Evolutionary conservation across 2,329 filamentous ascomycete species (phyloP), one percentile per base, ranked within the genome.

Genomic region (Phoma herbarum): DNA sequence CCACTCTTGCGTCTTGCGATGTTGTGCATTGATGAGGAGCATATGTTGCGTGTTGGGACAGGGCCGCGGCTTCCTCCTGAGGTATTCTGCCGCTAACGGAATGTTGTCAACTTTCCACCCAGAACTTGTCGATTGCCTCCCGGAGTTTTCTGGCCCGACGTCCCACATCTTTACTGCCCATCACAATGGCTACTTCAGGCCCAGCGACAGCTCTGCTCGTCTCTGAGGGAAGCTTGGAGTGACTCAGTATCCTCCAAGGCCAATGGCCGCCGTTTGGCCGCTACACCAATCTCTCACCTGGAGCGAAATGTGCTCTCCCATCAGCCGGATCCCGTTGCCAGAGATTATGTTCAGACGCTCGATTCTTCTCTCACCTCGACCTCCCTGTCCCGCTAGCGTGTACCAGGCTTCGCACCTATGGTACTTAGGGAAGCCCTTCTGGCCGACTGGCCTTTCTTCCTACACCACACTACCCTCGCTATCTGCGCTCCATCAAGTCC

Each of bases 381-480:
- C 1, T 16, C 5, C n/a, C 37, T 25, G 16, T n/a, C 12, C 1
- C 12, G 26, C 48, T 51, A 51, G 37, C 9, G 22, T 18, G 14
- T 2, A 22, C 2, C 26, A 41, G 8, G 1, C 8, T 2, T n/a
- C 26, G 23, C n/a, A 29, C n/a, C n/a, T 10, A 12, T 35, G 20
- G 39, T 31, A 54, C 57, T 53, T 51, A 59, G 57, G 10, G 16
- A 29, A 31, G 14, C 14, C 35, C 22, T 1, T 5, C 8, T 12
- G 14, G 22, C 7, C 3, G 3, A 33, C 18, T 0, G 12, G 26
- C 48, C 12, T 44, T 49, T 18, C 20, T 48, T 44, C 28, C 9
- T 52, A 48, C 60, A 57, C n/a, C 37, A 42, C 39, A 53, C 16
- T 12, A 11, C 37, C 18, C 7, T 6, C 16, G 16, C 42, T 20